Conservation (phyloP, 768 basidiomycete species). For the Gymnopilus junonius region DNA sequence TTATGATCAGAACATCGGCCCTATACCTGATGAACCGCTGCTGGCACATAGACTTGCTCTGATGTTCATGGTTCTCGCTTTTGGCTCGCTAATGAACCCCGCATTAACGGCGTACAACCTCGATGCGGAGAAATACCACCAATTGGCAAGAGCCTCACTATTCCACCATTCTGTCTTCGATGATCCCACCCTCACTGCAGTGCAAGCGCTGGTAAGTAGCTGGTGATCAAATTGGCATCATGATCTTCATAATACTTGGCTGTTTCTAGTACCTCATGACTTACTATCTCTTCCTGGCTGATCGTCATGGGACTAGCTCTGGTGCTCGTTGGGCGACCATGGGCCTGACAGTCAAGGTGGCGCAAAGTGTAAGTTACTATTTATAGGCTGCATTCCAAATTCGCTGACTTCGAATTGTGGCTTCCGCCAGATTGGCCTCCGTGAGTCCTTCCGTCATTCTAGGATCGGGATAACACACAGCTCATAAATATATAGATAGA, state of each 20-base stretch:
- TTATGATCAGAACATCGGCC: constrained; percentile 48
- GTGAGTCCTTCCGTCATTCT: constrained; percentile 41
- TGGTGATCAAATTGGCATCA: neutral
- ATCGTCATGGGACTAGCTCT: constrained; percentile 68
- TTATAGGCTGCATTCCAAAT: constrained; percentile 15
- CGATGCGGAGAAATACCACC: constrained; percentile 74
- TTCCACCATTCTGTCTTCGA: constrained; percentile 70
- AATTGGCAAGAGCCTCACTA: constrained; percentile 65
- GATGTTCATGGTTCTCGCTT: constrained; percentile 68
- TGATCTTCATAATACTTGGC: neutral
- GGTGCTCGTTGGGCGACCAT: constrained; percentile 71
- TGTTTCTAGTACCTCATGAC: constrained; percentile 64
- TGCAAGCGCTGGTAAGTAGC: constrained; percentile 64
- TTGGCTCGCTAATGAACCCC: constrained; percentile 67
- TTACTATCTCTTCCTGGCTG: constrained; percentile 69
- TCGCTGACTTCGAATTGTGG: constrained; percentile 1
- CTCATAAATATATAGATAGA: constrained; percentile 48
- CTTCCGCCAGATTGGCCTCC: constrained; percentile 62
- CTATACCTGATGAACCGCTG: constrained; percentile 53
- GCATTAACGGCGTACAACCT: constrained; percentile 59
- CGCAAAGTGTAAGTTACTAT: constrained; percentile 61
- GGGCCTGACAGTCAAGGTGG: constrained; percentile 71
- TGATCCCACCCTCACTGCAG: constrained; percentile 67
- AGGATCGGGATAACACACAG: neutral
- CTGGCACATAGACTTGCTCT: constrained; percentile 65